Evolutionary conservation across 2,329 filamentous ascomycete genomes (phyloP).

Genomic region (Colletotrichum theobromicola): DNA sequence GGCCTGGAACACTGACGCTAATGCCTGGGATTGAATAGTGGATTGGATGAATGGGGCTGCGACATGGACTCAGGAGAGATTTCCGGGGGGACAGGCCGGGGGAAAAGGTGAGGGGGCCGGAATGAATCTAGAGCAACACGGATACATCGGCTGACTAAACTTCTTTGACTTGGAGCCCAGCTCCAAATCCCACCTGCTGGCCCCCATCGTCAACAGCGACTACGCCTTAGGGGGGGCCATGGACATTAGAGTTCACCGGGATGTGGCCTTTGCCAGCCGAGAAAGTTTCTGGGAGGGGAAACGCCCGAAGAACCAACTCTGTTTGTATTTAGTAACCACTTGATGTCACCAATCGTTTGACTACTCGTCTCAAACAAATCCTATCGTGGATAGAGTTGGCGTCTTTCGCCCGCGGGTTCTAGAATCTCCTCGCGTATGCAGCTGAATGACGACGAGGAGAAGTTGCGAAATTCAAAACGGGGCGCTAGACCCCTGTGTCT

Average conservation of each 20-base stretch:
- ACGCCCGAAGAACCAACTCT: background rate
- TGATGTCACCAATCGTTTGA: background rate
- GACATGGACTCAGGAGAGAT: background rate
- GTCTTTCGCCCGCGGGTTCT: background rate
- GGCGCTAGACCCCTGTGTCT: background rate
- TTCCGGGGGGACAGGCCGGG: background rate
- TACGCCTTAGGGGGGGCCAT: background rate
- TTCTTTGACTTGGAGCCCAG: background rate
- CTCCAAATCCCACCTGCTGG: background rate
- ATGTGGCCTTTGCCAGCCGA: background rate
- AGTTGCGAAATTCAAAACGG: background rate
- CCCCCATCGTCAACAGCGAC: background rate
- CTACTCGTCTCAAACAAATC: background rate
- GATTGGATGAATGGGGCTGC: background rate
- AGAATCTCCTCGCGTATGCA: background rate
- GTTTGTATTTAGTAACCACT: background rate
- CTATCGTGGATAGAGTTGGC: background rate
- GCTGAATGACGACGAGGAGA: background rate
- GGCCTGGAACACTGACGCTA: background rate
- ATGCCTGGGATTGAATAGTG: background rate
- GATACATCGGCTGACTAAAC: conserved; percentile 12
- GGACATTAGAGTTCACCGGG: background rate
- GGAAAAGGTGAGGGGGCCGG: background rate
- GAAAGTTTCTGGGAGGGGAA: background rate
- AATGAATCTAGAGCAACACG: background rate